Base-by-base conservation (phyloP, 352 stramenopile species). In the Phytophthora quininea region DNA sequence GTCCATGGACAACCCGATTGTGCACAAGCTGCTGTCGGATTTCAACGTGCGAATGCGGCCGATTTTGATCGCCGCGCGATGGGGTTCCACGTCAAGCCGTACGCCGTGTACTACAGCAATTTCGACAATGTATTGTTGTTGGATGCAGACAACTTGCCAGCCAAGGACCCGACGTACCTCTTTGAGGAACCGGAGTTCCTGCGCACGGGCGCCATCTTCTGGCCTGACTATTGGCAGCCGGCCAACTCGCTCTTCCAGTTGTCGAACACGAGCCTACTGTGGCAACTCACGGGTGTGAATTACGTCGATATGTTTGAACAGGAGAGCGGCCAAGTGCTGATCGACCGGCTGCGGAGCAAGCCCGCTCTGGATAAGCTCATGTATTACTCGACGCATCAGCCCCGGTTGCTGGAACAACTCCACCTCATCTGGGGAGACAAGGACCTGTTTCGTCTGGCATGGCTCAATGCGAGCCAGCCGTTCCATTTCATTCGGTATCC, bases 361-460 rank as follows among this genome's bases (percentile, higher is more conserved):
- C 77, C 69, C 15, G 85, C 86, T 32, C 74, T 96, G 29, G 81
- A 96, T 59, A 92, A 93, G 62, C 82, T 96, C 53, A 93, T 96
- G 86, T 93, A 89, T 59, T 96, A 94, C 54, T 91, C 84, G 40
- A 91, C 81, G 15, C 80, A 91, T 62, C 70, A 90, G 53, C 84
- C 86, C 51, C 74, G 82, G 1, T 47, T 93, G 42, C 71, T 93
- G 27, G 86, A 93, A 61, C 67, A 86, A 42, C 74, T 96, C 55
- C 77, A 91, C 51, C 73, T 96, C 11, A 84, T 96, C 33, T 96
- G 86, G 86, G 88, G 88, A 46, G 88, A 96, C 77, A 96, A 96
- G 50, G 88, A 96, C 42, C 64, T 96, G 14, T 96, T 95, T 48
- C 84, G 88, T 11, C 63, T 96, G 14, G 86, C 86, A 60, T 96